Evolutionary conservation across 2,329 filamentous ascomycete genomes (phyloP).

Genomic region (Orbilia oligospora): DNA sequence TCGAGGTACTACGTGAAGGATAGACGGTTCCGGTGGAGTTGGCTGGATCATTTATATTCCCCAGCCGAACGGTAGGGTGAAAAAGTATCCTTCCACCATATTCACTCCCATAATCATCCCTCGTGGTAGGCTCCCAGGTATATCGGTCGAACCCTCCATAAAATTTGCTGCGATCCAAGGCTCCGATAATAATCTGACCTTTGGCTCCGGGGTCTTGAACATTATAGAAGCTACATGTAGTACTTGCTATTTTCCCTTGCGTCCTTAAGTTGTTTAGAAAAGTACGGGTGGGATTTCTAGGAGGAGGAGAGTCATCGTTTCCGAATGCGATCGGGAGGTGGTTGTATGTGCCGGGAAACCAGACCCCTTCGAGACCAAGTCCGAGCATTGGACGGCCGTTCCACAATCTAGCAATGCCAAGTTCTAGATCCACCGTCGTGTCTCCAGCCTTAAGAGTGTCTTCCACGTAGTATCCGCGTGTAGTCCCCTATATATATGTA

Average conservation of each 20-base stretch:
- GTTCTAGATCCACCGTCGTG: constrained; percentile 1
- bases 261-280: constrained; percentile 12
- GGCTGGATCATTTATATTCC: no score
- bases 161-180: constrained; percentile 31
- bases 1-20: no score
- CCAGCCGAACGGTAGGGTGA: not conserved
- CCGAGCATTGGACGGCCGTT: constrained; percentile 19
- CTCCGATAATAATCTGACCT: constrained; percentile 17
- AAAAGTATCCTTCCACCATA: no score
- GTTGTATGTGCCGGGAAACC: not conserved
- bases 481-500: not conserved
- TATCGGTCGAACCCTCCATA: constrained; percentile 20
- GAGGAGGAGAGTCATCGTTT: no score
- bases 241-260: constrained; percentile 31
- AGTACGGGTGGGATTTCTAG: not conserved
- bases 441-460: constrained; percentile 13
- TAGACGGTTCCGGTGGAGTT: no score
- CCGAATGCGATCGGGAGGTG: no score
- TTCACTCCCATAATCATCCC: no score
- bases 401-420: constrained; percentile 29
- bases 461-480: constrained; percentile 22
- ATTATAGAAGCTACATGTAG: constrained; percentile 15
- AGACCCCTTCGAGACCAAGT: constrained; percentile 6
- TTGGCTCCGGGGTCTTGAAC: not conserved
- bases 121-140: not conserved